A percentile compares a stretch with the other conserved stretches of the same genome.
Conservation (phyloP, 306 rosid species). For the Mucuna pruriens region DNA sequence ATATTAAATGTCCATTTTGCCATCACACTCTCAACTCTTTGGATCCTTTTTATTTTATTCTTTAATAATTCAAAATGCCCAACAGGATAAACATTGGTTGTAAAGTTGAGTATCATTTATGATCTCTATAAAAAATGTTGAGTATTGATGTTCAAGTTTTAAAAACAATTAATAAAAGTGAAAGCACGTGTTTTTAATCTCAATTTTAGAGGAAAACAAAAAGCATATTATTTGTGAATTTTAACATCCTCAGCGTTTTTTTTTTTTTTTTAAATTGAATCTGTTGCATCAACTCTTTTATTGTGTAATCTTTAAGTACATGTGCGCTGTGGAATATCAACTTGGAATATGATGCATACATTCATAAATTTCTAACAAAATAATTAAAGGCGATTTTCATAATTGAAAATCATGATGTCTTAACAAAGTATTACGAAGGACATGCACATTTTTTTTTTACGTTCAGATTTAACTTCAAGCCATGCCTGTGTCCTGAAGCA, state of each 20-base stretch:
- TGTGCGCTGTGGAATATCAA: not conserved
- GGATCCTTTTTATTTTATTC: not conserved
- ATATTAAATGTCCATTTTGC: conserved; percentile 22
- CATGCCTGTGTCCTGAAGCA: not conserved
- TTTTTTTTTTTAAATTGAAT: too few species aligned
- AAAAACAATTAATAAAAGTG: not conserved
- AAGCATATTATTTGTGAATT: not conserved
- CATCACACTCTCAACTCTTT: not conserved
- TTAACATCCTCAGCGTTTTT: not conserved
- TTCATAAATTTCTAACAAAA: conserved; percentile 9
- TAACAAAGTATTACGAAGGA: conserved; percentile 11
- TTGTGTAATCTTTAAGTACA: not conserved
- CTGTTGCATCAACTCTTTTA: not conserved
- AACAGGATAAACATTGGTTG: conserved; percentile 19
- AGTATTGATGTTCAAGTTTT: conserved; percentile 31
- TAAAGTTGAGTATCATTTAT: conserved; percentile 38
- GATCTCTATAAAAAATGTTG: too few species aligned
- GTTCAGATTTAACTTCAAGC: not conserved
- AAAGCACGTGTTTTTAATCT: not conserved
- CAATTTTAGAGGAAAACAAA: not conserved
- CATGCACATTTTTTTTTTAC: not conserved
- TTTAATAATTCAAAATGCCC: not conserved
- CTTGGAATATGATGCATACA: not conserved
- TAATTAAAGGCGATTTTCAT: conserved; percentile 7
- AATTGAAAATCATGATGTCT: conserved; percentile 24